These are phyloP conservation scores for Ophiostoma piceae DNA, from an alignment of 2,329 filamentous ascomycete genomes.

Conservation along the genomic window DNA sequence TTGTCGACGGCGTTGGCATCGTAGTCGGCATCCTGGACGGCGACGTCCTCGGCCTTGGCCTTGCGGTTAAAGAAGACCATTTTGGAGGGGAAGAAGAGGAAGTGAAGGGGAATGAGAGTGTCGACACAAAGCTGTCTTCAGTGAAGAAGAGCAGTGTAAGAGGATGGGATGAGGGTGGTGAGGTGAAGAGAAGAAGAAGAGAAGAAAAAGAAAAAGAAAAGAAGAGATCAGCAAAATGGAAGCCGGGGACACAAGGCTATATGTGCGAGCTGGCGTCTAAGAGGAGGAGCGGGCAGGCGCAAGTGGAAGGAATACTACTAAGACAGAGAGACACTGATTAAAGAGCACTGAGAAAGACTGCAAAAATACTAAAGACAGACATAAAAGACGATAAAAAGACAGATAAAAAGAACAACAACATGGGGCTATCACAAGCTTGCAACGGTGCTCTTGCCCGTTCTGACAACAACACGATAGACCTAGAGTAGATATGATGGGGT, in stretches of 20 bases:
- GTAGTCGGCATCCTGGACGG: slow-evolving; percentile 3
- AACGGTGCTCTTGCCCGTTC: slow-evolving; percentile 4
- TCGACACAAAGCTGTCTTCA: background rate
- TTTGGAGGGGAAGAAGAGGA: background rate
- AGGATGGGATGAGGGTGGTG: background rate
- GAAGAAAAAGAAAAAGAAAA: background rate
- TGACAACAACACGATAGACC: slow-evolving; percentile 1
- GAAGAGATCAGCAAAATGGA: background rate
- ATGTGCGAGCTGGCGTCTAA: background rate
- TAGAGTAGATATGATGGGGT: background rate
- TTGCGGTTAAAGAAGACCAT: slow-evolving; percentile 23
- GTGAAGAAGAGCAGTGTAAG: background rate
- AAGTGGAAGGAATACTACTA: background rate
- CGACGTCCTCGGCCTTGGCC: slow-evolving; percentile 14
- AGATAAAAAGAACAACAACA: background rate
- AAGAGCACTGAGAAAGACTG: background rate
- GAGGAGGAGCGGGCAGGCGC: background rate
- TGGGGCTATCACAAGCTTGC: background rate
- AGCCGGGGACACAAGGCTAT: slow-evolving; percentile 6
- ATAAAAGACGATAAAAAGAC: background rate
- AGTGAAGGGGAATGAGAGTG: background rate
- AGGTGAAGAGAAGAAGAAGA: background rate
- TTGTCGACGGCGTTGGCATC: slow-evolving; percentile 2
- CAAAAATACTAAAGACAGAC: background rate
- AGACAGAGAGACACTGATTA: background rate